Base-by-base conservation (phyloP, 2,329 filamentous ascomycete species). In the Madurella mycetomatis region DNA sequence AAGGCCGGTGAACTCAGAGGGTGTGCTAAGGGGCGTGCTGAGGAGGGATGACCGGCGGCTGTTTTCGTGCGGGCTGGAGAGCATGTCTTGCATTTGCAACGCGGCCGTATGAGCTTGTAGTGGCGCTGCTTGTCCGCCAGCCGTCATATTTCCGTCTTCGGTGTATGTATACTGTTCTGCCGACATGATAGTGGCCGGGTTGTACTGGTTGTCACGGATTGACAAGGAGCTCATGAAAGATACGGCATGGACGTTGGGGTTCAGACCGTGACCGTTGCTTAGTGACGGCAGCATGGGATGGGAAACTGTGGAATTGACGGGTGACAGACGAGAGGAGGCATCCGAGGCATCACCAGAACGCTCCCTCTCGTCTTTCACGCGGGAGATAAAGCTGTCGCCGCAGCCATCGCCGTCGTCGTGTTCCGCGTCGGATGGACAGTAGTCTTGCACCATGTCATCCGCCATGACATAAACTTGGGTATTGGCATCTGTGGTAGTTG, bases 401-500 rank as follows among this genome's bases (percentile, higher is more conserved):
- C 72, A 70, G 2, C 76, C 75, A 11, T 76, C 73, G 15, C 76
- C 75, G 25, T 76, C 74, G 49, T 75, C 71, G 5, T 82, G 79
- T 18, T 73, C 75, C 16, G 39, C 32, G 17, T 81, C 77, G 1
- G 75, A 78, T 13, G 69, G 63, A 47, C 75, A 77, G 30, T 70
- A 73, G 45, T 80, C 76, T 3, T 72, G 70, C 7, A 76, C 66
- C 58, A 79, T 78, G 57, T 82, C 78, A 51, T 80, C 77, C 2
- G 75, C 72, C 70, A 77, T 78, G 43, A 83, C 76, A 48, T 73
- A 76, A 16, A 81, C 70, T 41, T 73, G 70, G 9, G 73, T 75
- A 4, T 69, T 70, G 44, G 66, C 76, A 63, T 82, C 80, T 82
- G 52, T 3, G 13, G 34, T 34, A 43, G 47, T 19, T 30, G 13